Evolutionary conservation across 805 yeast species (phyloP).

Genomic region (Pichia californica): DNA sequence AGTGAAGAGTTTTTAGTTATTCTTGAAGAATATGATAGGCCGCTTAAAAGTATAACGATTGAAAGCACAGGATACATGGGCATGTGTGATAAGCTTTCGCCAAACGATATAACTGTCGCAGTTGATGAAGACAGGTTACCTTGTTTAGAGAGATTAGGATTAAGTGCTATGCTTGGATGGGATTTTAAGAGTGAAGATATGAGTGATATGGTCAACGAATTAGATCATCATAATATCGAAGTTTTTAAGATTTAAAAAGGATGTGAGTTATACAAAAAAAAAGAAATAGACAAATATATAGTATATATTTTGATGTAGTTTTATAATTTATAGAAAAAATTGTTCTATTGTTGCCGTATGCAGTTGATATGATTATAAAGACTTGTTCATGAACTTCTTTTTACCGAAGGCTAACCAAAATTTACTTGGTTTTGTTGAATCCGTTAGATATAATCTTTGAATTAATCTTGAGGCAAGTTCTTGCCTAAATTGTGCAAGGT

Average conservation of each 20-base stretch:
- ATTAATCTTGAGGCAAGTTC: slow-evolving; percentile 80
- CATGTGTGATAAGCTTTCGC: slow-evolving; percentile 73
- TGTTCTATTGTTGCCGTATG: too few relatives aligned
- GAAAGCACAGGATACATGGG: slow-evolving; percentile 87
- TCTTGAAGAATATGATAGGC: slow-evolving; percentile 29
- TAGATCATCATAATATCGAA: slow-evolving; percentile 60
- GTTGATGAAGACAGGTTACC: slow-evolving; percentile 75
- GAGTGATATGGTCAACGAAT: slow-evolving; percentile 54
- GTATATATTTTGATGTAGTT: too few relatives aligned
- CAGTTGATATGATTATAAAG: slow-evolving; percentile 41
- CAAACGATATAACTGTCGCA: slow-evolving; percentile 84
- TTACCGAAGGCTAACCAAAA: slow-evolving; percentile 95
- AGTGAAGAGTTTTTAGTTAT: slow-evolving; percentile 38
- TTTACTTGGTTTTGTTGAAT: slow-evolving; percentile 64
- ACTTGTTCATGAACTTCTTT: slow-evolving; percentile 92
- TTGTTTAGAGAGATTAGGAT: slow-evolving; percentile 49
- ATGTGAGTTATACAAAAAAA: neutral
- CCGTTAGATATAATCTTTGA: slow-evolving; percentile 61
- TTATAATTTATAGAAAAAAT: neutral
- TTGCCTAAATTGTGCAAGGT: slow-evolving; percentile 90
- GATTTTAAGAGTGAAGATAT: slow-evolving; percentile 56
- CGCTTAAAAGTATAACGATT: slow-evolving; percentile 57
- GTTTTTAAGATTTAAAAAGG: slow-evolving; percentile 14
- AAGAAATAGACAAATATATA: neutral
- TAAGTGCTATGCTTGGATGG: slow-evolving; percentile 86